A percentile compares a stretch with the other conserved stretches of the same genome.
Conservation (phyloP, 352 stramenopile genomes). For the Globisporangium cystogenes region DNA sequence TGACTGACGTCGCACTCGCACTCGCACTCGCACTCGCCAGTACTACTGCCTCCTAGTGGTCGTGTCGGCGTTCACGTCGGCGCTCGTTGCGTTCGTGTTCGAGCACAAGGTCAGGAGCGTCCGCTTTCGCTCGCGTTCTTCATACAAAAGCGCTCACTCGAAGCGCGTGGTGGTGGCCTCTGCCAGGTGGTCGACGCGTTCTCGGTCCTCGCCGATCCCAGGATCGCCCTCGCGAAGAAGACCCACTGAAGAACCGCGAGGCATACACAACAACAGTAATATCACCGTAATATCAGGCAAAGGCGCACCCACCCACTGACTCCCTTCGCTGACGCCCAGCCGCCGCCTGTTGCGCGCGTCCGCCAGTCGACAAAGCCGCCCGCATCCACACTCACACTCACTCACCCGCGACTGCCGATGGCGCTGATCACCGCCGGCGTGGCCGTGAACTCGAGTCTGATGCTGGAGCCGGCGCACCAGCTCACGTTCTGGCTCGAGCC, state of each 20-base stretch:
- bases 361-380: not conserved
- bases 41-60: slow-evolving; percentile 44
- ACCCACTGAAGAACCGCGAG: too few species aligned
- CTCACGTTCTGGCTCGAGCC: slow-evolving; percentile 9
- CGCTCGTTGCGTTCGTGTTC: slow-evolving; percentile 36
- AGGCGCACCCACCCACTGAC: too few species aligned
- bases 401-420: not conserved
- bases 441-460: slow-evolving; percentile 59
- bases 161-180: not conserved
- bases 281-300: too few species aligned
- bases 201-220: slow-evolving; percentile 22
- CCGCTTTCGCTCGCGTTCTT: too few species aligned
- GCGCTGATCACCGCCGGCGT: slow-evolving; percentile 71
- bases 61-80: slow-evolving; percentile 22
- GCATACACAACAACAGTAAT: too few species aligned
- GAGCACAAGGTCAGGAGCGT: slow-evolving; percentile 34
- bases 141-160: too few species aligned
- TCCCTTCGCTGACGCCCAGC: too few species aligned
- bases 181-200: slow-evolving; percentile 26
- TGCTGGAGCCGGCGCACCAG: slow-evolving; percentile 53
- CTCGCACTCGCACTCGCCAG: too few species aligned
- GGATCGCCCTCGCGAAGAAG: slow-evolving; percentile 6
- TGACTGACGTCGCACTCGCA: too few species aligned
- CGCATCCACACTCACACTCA: not conserved
- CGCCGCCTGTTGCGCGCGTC: too few species aligned